Percentiles rank a stretch among this genome's conserved stretches.
Conservation (phyloP, 2,329 filamentous ascomycete species). For the Monosporascus ibericus region DNA sequence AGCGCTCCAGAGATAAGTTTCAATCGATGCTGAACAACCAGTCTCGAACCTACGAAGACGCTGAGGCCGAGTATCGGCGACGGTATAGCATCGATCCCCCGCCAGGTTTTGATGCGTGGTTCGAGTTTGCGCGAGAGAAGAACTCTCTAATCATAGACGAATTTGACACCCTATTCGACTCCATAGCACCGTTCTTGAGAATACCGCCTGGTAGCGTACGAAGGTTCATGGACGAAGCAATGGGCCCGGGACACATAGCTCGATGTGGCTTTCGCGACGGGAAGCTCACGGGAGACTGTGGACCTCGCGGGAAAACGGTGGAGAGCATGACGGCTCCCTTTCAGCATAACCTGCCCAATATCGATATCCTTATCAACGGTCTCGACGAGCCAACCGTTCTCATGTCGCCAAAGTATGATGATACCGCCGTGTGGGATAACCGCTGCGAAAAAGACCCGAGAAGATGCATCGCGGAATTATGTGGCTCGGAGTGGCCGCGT, state of each 20-base stretch:
- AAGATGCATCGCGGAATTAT: slow-evolving; percentile 23
- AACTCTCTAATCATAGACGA: slow-evolving; percentile 44
- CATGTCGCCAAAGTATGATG: slow-evolving; percentile 11
- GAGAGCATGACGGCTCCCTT: not conserved
- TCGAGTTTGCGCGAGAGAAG: slow-evolving; percentile 31
- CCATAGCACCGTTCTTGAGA: slow-evolving; percentile 34
- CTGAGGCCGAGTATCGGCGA: slow-evolving; percentile 34
- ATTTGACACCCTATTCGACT: slow-evolving; percentile 37
- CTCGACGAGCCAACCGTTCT: slow-evolving; percentile 42
- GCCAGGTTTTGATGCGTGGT: slow-evolving; percentile 41
- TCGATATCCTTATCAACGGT: slow-evolving; percentile 39
- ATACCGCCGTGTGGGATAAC: slow-evolving; percentile 20
- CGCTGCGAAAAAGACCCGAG: not conserved
- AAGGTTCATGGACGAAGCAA: slow-evolving; percentile 16
- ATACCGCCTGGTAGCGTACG: slow-evolving; percentile 29
- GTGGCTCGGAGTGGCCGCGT: slow-evolving; percentile 6
- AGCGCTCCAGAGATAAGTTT: slow-evolving; percentile 24
- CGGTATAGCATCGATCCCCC: slow-evolving; percentile 39
- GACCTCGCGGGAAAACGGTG: not conserved
- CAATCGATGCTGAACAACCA: slow-evolving; percentile 27
- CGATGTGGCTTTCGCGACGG: not conserved
- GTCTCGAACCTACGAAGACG: slow-evolving; percentile 30
- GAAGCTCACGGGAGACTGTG: not conserved
- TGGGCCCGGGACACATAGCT: not conserved
- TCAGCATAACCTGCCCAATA: slow-evolving; percentile 25